These are phyloP conservation scores for Kluyveromyces marxianus DNA, from an alignment of 1,139 yeast genomes.

Conservation along the genomic window DNA sequence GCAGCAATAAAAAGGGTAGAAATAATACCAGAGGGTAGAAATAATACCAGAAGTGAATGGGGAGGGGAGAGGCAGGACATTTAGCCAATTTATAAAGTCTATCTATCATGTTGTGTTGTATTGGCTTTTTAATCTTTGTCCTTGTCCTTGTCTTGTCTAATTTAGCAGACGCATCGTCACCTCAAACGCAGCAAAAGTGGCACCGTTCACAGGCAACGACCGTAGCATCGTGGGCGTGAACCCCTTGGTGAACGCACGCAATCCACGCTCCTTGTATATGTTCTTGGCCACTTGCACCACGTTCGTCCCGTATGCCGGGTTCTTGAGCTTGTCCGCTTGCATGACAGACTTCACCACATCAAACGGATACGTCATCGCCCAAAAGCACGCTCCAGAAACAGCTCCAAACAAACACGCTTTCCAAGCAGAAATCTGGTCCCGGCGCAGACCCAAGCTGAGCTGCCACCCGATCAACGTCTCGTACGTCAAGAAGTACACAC, in stretches of 20 bases:
- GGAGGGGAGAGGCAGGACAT: too few species aligned
- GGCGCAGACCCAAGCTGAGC: constrained; percentile 34
- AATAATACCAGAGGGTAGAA: too few species aligned
- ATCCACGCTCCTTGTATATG: constrained; percentile 50
- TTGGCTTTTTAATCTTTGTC: too few species aligned
- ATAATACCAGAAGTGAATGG: too few species aligned
- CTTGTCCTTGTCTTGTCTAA: constrained; percentile 12
- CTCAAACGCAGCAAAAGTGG: constrained; percentile 89
- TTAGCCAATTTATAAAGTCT: background rate
- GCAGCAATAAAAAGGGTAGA: too few species aligned
- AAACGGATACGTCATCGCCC: constrained; percentile 75
- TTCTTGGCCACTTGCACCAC: constrained; percentile 45
- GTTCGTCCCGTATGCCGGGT: constrained; percentile 31
- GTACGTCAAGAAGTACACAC: constrained; percentile 80
- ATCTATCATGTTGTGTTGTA: background rate
- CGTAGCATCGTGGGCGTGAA: constrained; percentile 83
- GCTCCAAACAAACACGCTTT: constrained; percentile 79
- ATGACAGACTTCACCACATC: constrained; percentile 81
- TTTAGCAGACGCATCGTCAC: constrained; percentile 63
- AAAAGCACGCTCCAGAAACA: constrained; percentile 75
- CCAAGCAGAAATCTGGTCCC: constrained; percentile 78
- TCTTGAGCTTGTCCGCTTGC: constrained; percentile 71
- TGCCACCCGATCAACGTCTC: constrained; percentile 76
- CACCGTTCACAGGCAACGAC: constrained; percentile 97
- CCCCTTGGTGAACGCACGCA: constrained; percentile 78